Base-by-base conservation (phyloP, 2,329 filamentous ascomycete species). In the Talaromyces sp. region DNA sequence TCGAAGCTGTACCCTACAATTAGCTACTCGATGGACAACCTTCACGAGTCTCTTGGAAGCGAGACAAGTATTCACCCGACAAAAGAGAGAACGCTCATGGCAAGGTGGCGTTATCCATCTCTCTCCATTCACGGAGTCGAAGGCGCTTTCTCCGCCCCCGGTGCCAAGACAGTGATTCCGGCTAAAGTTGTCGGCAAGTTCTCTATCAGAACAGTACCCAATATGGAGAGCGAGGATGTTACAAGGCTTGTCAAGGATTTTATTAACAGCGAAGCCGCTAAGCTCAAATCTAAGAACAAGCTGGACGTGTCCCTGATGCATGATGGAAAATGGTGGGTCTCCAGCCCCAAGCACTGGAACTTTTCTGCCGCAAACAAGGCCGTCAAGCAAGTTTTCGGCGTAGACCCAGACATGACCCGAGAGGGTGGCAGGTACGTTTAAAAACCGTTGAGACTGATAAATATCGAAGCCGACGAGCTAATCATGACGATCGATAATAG, bases 151-250 rank as follows among this genome's bases (percentile, higher is more conserved):
- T 94, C 90, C 52, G 89, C 90, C 1, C 90, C 93, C 5, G 95
- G 95, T 54, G 95, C 93, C 61, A 99, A 99, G 86, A 99, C 95
- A 0, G 95, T 99, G 71, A 99, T 99, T 70, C 95, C 95, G 3
- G 94, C 95, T 72, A 97, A 97, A 83, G 95, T 99, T 62, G 90
- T 89, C 71, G 95, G 95, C 79, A 99, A 99, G 82, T 99, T 99
- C 83, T 96, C 91, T 57, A 97, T 99, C 79, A 89, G 95, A 68
- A 98, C 93, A 40, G 95, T 99, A 27, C 95, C 95, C 59, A 87
- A 99, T 81, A 99, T 99, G 95, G 90, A 97, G 75, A 92, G 92
- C 69, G 88, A 92, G 61, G 87, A 89, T 73, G 96, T 96, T 71
- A 96, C 96, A 79, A 85, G 87, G 73, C 83, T 89, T 52, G 94